Conservation (phyloP, 768 basidiomycete genomes). For the Arthromyces matolae region DNA sequence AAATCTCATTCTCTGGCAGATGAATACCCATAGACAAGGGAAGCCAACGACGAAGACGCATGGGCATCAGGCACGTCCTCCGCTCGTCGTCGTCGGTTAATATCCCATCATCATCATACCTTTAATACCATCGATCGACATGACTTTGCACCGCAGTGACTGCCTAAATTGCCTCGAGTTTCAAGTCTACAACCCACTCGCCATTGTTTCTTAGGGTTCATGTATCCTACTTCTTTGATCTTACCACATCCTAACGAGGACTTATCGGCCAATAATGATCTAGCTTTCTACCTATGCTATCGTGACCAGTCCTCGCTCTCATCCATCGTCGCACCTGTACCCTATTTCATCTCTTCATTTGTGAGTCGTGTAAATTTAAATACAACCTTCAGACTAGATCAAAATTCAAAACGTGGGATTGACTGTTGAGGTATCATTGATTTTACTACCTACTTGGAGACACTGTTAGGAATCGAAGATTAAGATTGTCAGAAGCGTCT, state of each 20-base stretch:
- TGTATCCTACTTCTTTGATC: slow-evolving; percentile 6
- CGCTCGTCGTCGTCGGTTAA: slow-evolving; percentile 14
- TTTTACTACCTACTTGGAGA: neutral
- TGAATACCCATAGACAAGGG: slow-evolving; percentile 14
- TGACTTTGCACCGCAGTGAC: slow-evolving; percentile 9
- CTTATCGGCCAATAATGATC: slow-evolving; percentile 9
- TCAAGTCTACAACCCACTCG: neutral
- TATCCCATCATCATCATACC: slow-evolving; percentile 8
- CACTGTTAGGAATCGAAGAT: neutral
- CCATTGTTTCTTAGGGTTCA: slow-evolving; percentile 4
- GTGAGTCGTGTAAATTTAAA: slow-evolving; percentile 5
- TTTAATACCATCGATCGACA: slow-evolving; percentile 6
- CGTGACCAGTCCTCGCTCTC: neutral
- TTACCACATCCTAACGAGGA: slow-evolving; percentile 4
- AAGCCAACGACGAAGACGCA: slow-evolving; percentile 22
- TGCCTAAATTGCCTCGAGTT: slow-evolving; percentile 2
- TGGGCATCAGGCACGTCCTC: slow-evolving; percentile 4
- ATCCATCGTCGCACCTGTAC: neutral
- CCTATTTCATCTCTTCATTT: neutral
- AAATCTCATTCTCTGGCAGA: slow-evolving; percentile 34
- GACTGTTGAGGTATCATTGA: neutral
- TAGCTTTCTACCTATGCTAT: slow-evolving; percentile 4
- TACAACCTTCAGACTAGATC: neutral
- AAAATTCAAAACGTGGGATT: neutral
- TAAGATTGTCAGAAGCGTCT: neutral